A percentile compares a stretch with the other conserved stretches of the same genome.
phyloP scores from a whole-genome alignment of 2,329 filamentous ascomycete species.

The Apiospora malaysiana region DNA sequence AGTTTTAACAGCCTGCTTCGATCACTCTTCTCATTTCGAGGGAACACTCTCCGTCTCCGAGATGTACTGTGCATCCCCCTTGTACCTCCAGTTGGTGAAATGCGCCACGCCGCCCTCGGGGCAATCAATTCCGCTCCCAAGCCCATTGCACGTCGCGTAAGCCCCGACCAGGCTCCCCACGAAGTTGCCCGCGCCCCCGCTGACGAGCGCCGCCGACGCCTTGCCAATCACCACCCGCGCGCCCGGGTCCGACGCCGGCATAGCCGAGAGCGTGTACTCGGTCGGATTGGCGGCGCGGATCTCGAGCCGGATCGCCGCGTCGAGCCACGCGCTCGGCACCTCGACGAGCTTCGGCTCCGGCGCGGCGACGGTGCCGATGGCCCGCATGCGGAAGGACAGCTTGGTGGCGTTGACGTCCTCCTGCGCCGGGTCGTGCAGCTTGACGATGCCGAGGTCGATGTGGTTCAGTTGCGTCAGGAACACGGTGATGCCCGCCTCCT shows the following conservation, averaged over 20 bases:
- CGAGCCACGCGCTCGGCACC: constrained; percentile 35
- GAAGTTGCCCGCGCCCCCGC: constrained; percentile 41
- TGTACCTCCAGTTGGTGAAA: constrained; percentile 37
- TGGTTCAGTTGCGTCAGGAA: constrained; percentile 38
- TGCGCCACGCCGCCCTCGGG: constrained; percentile 38
- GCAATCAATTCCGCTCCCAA: constrained; percentile 33
- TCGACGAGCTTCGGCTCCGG: constrained; percentile 28
- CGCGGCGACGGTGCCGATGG: constrained; percentile 32
- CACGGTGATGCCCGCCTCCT: constrained; percentile 37
- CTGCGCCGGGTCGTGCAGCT: constrained; percentile 16
- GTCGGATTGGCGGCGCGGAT: constrained; percentile 38
- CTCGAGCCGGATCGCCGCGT: constrained; percentile 36
- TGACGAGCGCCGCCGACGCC: constrained; percentile 39
- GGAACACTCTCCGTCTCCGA: constrained; percentile 31
- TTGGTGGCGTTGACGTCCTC: constrained; percentile 20
- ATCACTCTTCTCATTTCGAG: background rate
- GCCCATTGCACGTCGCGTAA: constrained; percentile 45
- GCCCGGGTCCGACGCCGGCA: constrained; percentile 29
- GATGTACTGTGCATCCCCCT: constrained; percentile 33
- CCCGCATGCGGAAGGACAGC: constrained; percentile 36
- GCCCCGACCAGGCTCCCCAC: constrained; percentile 41
- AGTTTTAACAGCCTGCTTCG: background rate
- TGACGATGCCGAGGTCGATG: constrained; percentile 35
- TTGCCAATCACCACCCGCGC: constrained; percentile 32
- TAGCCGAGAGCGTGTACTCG: constrained; percentile 39